Base-by-base conservation (phyloP, 164 flowering plant species). In the Kingdonia uniflora region DNA sequence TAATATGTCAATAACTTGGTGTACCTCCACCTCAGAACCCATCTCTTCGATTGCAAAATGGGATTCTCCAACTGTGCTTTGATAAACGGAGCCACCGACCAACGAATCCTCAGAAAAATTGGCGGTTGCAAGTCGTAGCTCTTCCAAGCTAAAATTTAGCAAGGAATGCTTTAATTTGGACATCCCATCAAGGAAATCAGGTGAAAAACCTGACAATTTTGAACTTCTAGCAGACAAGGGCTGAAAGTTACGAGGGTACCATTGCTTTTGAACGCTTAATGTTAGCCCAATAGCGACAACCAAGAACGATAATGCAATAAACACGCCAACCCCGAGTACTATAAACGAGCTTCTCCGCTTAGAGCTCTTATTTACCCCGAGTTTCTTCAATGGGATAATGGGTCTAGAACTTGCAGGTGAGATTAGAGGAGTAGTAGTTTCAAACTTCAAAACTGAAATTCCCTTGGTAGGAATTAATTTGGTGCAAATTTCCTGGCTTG, bases 121-220 rank as follows among this genome's bases (percentile, higher is more conserved):
- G 19, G 63, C 49, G 0, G 89, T 85, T 19, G 85, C 87, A 19
- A 54, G 49, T 54, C 56, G 66, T 23, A 85, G 63, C 56, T 80
- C 85, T 15, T 79, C 81, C 16, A 73, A 58, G 46, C 64, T 68
- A 56, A 66, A 79, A 26, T 49, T 65, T 29, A 62, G 55, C 65
- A 85, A 56, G 2, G 83, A 78, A 29, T 67, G 71, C 66, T 70
- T 78, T 24, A 70, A 40, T 63, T 71, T 64, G 29, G 68, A 66
- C 70, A 74, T 65, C 17, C 73, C 76, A 11, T 50, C 70, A 6
- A 74, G 68, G 44, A 76, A 67, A 63, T 76, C 81, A 8, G 65
- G 76, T 13, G 80, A 74, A 14, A 79, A 65, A 55, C 59, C 60
- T 15, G 74, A 70, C 43, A 58, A 15, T 21, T 54, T 58, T 2